Evolutionary conservation across 2,329 filamentous ascomycete genomes (phyloP).

Genomic region (Huntiella bhutanensis): DNA sequence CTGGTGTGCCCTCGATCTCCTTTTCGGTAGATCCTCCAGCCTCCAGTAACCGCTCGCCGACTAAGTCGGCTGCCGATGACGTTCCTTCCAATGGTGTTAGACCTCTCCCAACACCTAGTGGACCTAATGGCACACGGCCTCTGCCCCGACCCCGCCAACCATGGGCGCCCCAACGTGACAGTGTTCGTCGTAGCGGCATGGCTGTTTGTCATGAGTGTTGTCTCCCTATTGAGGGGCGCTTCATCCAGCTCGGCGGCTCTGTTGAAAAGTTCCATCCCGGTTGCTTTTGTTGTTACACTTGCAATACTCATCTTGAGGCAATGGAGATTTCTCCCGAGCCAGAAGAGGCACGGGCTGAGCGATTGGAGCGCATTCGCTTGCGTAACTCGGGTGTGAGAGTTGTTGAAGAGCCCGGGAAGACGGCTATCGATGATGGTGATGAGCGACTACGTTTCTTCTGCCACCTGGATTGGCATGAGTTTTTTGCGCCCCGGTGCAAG

Average conservation of each 20-base stretch:
- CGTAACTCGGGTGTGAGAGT: slow-evolving; percentile 39
- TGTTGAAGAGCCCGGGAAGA: slow-evolving; percentile 42
- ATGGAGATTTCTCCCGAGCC: slow-evolving; percentile 95
- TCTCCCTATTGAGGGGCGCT: slow-evolving; percentile 71
- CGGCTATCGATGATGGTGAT: slow-evolving; percentile 53
- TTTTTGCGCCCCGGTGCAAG: slow-evolving; percentile 82
- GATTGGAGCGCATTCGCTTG: slow-evolving; percentile 52
- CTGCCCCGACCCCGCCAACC: slow-evolving; percentile 29
- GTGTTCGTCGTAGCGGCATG: slow-evolving; percentile 26
- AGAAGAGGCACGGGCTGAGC: slow-evolving; percentile 46
- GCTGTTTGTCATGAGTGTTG: slow-evolving; percentile 72
- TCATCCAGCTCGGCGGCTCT: slow-evolving; percentile 62
- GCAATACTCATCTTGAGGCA: slow-evolving; percentile 73
- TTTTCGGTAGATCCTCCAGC: slow-evolving; percentile 11
- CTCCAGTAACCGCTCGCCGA: slow-evolving; percentile 11
- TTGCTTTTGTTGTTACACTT: slow-evolving; percentile 81
- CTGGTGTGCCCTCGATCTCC: slow-evolving; percentile 14
- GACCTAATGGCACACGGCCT: slow-evolving; percentile 14
- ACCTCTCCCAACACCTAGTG: slow-evolving; percentile 30
- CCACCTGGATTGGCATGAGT: slow-evolving; percentile 95
- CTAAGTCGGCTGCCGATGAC: slow-evolving; percentile 13
- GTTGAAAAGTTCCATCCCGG: slow-evolving; percentile 70
- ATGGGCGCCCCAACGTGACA: slow-evolving; percentile 37
- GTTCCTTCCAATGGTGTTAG: slow-evolving; percentile 13
- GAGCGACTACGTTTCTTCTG: slow-evolving; percentile 73